A percentile compares a stretch with the other conserved stretches of the same genome.
These are phyloP conservation scores for Fragilariopsis cylindrus DNA, from an alignment of 108 stramenopile species.

Conservation along the genomic window DNA sequence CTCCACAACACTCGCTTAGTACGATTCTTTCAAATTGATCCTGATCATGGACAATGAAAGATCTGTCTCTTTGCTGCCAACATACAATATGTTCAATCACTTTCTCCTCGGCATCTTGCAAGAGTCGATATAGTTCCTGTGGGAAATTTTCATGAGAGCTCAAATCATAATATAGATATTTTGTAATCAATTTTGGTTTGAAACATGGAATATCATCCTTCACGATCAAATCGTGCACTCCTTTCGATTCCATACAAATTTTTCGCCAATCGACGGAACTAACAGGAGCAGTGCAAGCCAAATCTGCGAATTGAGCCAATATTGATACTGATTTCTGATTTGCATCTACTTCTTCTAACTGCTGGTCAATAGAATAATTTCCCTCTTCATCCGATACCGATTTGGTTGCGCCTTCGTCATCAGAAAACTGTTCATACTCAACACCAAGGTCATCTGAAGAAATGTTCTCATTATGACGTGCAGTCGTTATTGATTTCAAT, in stretches of 20 bases:
- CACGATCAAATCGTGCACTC: background rate
- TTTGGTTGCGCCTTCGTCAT: background rate
- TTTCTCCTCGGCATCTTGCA: conserved; percentile 7
- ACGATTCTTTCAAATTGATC: background rate
- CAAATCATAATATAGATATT: background rate
- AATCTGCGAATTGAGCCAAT: background rate
- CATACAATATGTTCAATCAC: conserved; percentile 8
- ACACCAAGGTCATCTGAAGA: background rate
- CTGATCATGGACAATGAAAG: background rate
- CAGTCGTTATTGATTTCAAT: background rate
- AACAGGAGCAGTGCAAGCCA: background rate
- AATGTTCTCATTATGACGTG: too few species aligned
- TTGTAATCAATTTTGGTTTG: background rate
- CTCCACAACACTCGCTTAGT: conserved; percentile 1
- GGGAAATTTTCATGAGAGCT: background rate
- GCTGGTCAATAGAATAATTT: background rate
- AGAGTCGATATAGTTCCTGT: conserved; percentile 1
- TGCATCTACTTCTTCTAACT: background rate
- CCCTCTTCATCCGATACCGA: conserved; percentile 1
- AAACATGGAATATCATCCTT: conserved; percentile 1
- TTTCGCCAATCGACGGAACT: background rate
- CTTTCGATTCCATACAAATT: conserved; percentile 1
- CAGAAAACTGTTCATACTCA: background rate
- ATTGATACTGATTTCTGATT: background rate
- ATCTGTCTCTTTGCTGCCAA: conserved; percentile 9